Evolutionary conservation across 108 stramenopile species (phyloP), one percentile per base, ranked within the genome.

Genomic region (Nitzschia palea): DNA sequence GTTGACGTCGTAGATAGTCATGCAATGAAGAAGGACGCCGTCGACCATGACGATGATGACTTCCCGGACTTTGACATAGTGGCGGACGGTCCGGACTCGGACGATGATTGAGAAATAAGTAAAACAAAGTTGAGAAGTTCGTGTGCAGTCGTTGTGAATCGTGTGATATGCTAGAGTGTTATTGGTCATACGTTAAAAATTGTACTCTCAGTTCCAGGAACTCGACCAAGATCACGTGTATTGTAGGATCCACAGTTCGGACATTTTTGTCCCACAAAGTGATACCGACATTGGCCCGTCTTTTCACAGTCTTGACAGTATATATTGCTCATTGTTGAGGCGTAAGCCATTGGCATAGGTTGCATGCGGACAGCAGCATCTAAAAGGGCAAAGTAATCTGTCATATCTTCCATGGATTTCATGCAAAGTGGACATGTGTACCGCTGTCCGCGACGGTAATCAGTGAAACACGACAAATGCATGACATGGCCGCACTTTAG

Each of bases 401-500:
- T 83, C 90, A 91, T 91, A 63, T 95, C 90, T 47, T 95, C 94
- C 62, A 88, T 84, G 31, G 83, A 87, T 65, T 86, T 83, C 68
- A 84, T 89, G 59, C 94, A 95, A 4, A 95, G 70, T 0, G 89
- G 94, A 62, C 94, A 95, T 10, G 89, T 91, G 65, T 90, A 89
- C 27, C 60, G 50, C 23, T 79, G 76, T 1, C 81, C 78, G 23
- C 90, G 71, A 50, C 84, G 66, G 57, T 91, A 89, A 67, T 77
- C 65, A 5, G 73, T 81, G 80, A 89, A 97, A 78, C 97, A 98
- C 18, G 82, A 70, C 54, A 95, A 65, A 77, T 97, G 97, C 96
- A 97, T 95, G 43, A 96, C 89, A 65, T 98, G 97, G 3, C 97
- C 97, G 62, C 97, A 98, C 44, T 81, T 77, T 22, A 98, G 80